phyloP scores from a whole-genome alignment of 352 stramenopile species.

The Peronospora destructor region DNA sequence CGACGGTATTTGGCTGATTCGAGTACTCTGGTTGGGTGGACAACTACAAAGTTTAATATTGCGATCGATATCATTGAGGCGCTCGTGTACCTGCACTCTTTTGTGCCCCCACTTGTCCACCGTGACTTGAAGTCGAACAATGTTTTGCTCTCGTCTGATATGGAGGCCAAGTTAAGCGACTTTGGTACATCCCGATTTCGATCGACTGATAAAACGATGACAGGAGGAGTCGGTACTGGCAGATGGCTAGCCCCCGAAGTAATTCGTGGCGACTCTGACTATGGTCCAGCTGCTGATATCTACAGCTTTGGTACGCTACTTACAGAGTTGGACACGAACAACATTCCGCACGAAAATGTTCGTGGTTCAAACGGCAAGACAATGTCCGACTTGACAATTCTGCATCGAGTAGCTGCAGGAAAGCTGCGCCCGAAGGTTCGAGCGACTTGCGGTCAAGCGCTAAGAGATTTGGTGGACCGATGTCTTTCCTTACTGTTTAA shows the following conservation, averaged over 20 bases:
- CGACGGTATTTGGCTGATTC: conserved; percentile 33
- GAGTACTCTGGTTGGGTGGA: conserved; percentile 25
- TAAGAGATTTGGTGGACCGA: conserved; percentile 24
- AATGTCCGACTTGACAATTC: conserved; percentile 39
- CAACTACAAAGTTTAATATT: conserved; percentile 38
- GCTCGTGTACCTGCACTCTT: conserved; percentile 55
- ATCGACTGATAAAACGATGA: conserved; percentile 48
- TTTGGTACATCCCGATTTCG: conserved; percentile 47
- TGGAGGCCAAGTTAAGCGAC: conserved; percentile 54
- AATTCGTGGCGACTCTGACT: conserved; percentile 35
- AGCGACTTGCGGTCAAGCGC: conserved; percentile 26
- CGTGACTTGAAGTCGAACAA: conserved; percentile 60
- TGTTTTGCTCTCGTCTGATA: conserved; percentile 33
- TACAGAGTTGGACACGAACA: not conserved
- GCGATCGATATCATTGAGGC: conserved; percentile 45
- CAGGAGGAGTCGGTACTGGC: conserved; percentile 35
- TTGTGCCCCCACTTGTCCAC: conserved; percentile 44
- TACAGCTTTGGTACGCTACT: conserved; percentile 56
- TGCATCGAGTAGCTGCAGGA: conserved; percentile 35
- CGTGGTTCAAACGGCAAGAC: conserved; percentile 27
- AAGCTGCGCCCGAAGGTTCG: conserved; percentile 31
- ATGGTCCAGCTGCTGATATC: conserved; percentile 44
- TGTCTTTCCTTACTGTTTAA: too few species aligned
- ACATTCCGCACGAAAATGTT: conserved; percentile 41
- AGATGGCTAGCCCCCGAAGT: conserved; percentile 56